phyloP scores from a whole-genome alignment of 2,329 filamentous ascomycete genomes.

The Exophiala xenobiotica region DNA sequence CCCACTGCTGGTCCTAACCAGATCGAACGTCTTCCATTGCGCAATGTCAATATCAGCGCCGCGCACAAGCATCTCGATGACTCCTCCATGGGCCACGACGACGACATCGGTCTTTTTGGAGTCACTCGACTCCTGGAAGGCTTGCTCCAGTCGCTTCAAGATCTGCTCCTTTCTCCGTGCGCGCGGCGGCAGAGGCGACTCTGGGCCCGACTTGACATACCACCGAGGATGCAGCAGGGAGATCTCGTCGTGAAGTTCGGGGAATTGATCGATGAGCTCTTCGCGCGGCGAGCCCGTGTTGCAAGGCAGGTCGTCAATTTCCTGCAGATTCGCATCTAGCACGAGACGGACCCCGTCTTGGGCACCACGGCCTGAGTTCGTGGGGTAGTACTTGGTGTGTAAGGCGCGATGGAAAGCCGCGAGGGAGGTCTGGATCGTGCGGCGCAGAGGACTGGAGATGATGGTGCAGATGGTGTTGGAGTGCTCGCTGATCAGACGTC shows the following conservation, averaged over 20 bases:
- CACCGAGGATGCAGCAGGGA: not conserved
- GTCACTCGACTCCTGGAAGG: not conserved
- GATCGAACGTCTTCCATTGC: not conserved
- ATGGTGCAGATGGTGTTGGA: not conserved
- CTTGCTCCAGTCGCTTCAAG: slow-evolving; percentile 1
- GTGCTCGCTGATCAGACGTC: not conserved
- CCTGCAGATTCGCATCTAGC: slow-evolving; percentile 1
- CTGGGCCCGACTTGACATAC: not conserved
- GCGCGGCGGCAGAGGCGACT: not conserved
- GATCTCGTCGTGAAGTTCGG: not conserved
- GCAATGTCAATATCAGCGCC: not conserved
- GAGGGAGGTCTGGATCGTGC: not conserved
- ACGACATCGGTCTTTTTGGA: not conserved
- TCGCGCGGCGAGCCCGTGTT: not conserved
- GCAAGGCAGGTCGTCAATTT: not conserved
- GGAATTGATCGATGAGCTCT: not conserved
- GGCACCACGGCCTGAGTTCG: not conserved
- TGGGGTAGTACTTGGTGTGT: not conserved
- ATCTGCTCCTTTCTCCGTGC: not conserved
- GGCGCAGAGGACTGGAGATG: not conserved
- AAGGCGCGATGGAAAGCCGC: not conserved
- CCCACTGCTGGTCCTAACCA: no score
- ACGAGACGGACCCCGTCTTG: not conserved
- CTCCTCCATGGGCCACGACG: not conserved
- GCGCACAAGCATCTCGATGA: not conserved